phyloP scores from a whole-genome alignment of 495 filamentous ascomycete genomes.

The Hyaloscypha hepaticicola region DNA sequence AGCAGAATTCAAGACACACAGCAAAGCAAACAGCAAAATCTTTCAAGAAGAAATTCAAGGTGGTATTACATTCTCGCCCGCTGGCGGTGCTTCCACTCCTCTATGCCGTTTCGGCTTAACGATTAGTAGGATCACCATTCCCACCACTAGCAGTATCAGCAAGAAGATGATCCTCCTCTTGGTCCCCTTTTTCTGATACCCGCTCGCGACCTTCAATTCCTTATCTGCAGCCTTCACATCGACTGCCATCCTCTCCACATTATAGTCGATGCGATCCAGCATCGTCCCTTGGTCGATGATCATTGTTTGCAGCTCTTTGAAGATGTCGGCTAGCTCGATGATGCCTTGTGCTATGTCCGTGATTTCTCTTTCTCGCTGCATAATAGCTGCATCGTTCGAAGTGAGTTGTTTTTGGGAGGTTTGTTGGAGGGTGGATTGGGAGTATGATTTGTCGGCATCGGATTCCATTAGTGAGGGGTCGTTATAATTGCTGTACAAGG shows the following conservation, averaged over 20 bases:
- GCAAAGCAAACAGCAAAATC: not conserved
- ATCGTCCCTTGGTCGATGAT: slow-evolving; percentile 98
- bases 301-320: slow-evolving; percentile 94
- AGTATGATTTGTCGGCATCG: slow-evolving; percentile 87
- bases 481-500: slow-evolving; percentile 48
- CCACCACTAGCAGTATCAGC: slow-evolving; percentile 77
- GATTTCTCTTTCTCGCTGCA: slow-evolving; percentile 94
- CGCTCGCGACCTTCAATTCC: slow-evolving; percentile 78
- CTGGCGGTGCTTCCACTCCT: not conserved
- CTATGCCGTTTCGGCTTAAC: slow-evolving; percentile 72
- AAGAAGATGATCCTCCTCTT: slow-evolving; percentile 91
- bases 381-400: slow-evolving; percentile 80
- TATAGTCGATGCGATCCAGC: slow-evolving; percentile 97
- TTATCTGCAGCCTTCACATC: slow-evolving; percentile 91
- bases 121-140: slow-evolving; percentile 79
- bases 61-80: slow-evolving; percentile 21
- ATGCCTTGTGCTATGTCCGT: slow-evolving; percentile 97
- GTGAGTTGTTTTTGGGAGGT: slow-evolving; percentile 60
- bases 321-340: slow-evolving; percentile 93
- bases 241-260: slow-evolving; percentile 86
- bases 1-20: not conserved
- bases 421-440: slow-evolving; percentile 74
- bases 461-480: slow-evolving; percentile 87
- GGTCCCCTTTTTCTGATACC: slow-evolving; percentile 84
- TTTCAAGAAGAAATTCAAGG: slow-evolving; percentile 13